Conservation (phyloP, 768 basidiomycete genomes). For the Boletus sensibilis region DNA sequence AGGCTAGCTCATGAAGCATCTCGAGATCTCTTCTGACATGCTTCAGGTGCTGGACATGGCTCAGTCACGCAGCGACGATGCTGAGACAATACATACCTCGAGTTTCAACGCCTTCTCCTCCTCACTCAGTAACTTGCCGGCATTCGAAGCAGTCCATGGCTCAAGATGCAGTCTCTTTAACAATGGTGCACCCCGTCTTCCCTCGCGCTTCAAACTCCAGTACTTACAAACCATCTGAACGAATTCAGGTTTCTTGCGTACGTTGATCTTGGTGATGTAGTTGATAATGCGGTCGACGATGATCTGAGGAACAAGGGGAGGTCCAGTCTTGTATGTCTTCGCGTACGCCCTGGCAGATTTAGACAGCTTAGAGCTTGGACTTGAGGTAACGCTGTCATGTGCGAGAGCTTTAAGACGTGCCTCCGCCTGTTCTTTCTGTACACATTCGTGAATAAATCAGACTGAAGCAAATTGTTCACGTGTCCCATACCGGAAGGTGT, state of each 20-base stretch:
- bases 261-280: conserved; percentile 67
- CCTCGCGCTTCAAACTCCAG: conserved; percentile 97
- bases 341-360: conserved; percentile 90
- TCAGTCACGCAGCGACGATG: neutral
- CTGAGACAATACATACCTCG: conserved; percentile 50
- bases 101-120: conserved; percentile 82
- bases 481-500: conserved; percentile 75
- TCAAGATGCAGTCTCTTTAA: conserved; percentile 92
- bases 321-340: conserved; percentile 88
- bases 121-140: conserved; percentile 64
- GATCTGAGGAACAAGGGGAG: conserved; percentile 85
- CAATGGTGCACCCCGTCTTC: conserved; percentile 87
- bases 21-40: conserved; percentile 77
- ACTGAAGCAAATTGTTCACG: neutral
- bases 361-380: conserved; percentile 46
- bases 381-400: conserved; percentile 39
- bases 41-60: conserved; percentile 46
- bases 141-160: conserved; percentile 89
- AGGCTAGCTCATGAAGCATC: conserved; percentile 61
- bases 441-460: neutral
- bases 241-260: conserved; percentile 78
- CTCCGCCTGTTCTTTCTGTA: conserved; percentile 69
- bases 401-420: conserved; percentile 56
- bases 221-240: conserved; percentile 80
- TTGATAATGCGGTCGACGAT: conserved; percentile 76